Evolutionary conservation across 352 stramenopile genomes (phyloP), one percentile per base, ranked within the genome.

Genomic region (Phytophthora kernoviae): DNA sequence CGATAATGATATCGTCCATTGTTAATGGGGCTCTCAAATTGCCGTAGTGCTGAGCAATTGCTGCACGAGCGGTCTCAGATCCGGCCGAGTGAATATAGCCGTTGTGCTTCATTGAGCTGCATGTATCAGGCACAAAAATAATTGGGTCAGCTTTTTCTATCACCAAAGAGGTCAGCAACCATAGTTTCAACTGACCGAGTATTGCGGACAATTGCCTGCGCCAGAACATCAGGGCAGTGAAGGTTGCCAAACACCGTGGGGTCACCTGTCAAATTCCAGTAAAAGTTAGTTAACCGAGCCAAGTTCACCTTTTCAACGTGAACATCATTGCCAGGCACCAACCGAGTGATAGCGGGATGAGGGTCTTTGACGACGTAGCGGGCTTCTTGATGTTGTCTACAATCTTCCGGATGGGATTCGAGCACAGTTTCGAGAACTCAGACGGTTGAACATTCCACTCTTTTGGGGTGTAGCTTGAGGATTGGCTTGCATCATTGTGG

Each of bases 371-470:
- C 49, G 91, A 76, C 46, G 88, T 89, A 48, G 87, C 65, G 12
- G 84, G 87, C 37, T 91, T 94, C 73, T 98, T 91, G 73, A 99
- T 96, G 61, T 90, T 92, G 80, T 98, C 94, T 15, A 99, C 91
- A 61, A 98, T 97, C 42, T 95, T 93, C 33, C 94, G 85, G 61
- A 99, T 98, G 9, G 93, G 94, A 77, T 99, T 99, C 20, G 77
- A 56, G 48, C 72, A 88, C 21, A 80, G 65, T 51, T 74, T 76
- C n/a, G 82, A 86, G 39, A 91, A 84, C 40, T 87, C 76, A 50
- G 82, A 91, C 49, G 82, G 67, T 57, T 75, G 70, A 37, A 91
- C 77, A 42, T 85, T 81, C 81, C 81, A 91, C 33, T 84, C 64
- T 15, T 73, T 68, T 39, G 83, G 75, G 72, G 69, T 58, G 81